Base-by-base conservation (phyloP, 805 yeast genomes). In the Novakomyces olei region DNA sequence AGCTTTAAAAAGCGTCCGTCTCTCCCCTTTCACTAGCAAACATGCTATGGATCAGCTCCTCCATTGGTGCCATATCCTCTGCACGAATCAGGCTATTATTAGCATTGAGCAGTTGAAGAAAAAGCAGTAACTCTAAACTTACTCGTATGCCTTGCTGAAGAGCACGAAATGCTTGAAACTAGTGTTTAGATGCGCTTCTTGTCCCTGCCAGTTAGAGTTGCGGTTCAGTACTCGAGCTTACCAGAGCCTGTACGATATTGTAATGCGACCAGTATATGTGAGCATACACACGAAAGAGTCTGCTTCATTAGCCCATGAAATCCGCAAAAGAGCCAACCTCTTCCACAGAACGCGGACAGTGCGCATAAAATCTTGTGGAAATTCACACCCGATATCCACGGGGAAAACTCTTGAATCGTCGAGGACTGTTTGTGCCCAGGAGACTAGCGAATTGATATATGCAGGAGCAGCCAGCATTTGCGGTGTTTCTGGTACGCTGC, bases 171-270 rank as follows among this genome's bases (percentile, higher is more conserved):
- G 98, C 10, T 93, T 88, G 54, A 91, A 88, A 44, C 83, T 78
- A 2, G 96, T 83, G 53, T 88, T 88, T 92, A 93, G 85, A 50
- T 88, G 96, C 1, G 96, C 94, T 50, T 88, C 98, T 37, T 88
- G 53, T 1, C 92, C 74, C 38, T n/a, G n/a, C n/a, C n/a, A n/a
- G n/a, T n/a, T n/a, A n/a, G n/a, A n/a, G n/a, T n/a, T n/a, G n/a
- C n/a, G n/a, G n/a, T n/a, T n/a, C n/a, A n/a, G n/a, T n/a, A n/a
- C n/a, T n/a, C n/a, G n/a, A n/a, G n/a, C n/a, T n/a, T n/a, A n/a
- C n/a, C n/a, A 88, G 61, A 49, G 83, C 96, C 26, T 81, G 68
- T 36, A 88, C 77, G 53, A 85, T 94, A 49, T 81, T 93, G 53
- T 88, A 85, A 51, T 88, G 99, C 48, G 88, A 96, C 48, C 98